Base-by-base conservation (phyloP, 2,329 filamentous ascomycete genomes). In the Pyricularia grisea region DNA sequence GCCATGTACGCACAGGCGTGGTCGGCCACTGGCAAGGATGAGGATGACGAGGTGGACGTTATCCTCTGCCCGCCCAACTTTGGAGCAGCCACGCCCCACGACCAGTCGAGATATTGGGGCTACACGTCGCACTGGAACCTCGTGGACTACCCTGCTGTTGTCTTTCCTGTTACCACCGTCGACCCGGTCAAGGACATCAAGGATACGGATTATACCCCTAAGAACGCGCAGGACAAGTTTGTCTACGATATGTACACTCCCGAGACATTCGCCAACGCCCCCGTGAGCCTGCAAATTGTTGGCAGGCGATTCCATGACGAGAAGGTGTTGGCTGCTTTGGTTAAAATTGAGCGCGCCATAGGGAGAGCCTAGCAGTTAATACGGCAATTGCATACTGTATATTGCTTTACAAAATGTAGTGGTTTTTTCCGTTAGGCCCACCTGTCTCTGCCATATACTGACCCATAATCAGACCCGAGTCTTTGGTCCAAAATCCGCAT, bases 121-220 rank as follows among this genome's bases (percentile, higher is more conserved):
- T 92, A 92, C 72, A 90, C 88, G 0, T 79, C 83, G 0, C 84
- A 88, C 70, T 92, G 88, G 88, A 92, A 92, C 74, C 73, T 91
- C 60, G 81, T 92, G 1, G 88, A 92, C 75, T 90, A 90, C 75
- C 87, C 89, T 0, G 84, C 82, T 12, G 76, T 85, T 2, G 82
- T 87, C 0, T 90, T 92, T 74, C 89, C 89, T 0, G 85, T 85
- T 0, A 76, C 77, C 0, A 70, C 79, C 30, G 75, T 70, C 68
- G 75, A 76, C 10, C 20, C 60, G 42, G 68, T 67, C 55, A 74
- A 76, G 67, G 75, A 73, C 1, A 70, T 70, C 6, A 77, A 79
- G 69, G 36, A 27, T 2, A 6, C 25, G 28, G 14, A 64, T 2
- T 77, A 77, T 2, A 70, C 72, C 0, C 55, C 70, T 1, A 70